Base-by-base conservation (phyloP, 768 basidiomycete genomes). In the Myochromella boudieri region DNA sequence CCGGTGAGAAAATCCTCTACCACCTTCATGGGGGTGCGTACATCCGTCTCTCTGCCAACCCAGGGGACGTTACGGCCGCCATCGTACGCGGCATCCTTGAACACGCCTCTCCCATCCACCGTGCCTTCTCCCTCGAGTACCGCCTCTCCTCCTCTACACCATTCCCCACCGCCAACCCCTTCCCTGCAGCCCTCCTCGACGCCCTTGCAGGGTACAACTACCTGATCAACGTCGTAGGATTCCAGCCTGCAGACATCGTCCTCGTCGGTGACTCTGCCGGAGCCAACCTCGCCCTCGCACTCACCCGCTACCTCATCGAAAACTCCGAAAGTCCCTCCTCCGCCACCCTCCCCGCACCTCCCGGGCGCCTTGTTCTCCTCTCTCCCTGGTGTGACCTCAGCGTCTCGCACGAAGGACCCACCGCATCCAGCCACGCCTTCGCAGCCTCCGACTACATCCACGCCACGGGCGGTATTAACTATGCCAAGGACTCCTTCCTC, bases 211-310 rank as follows among this genome's bases (percentile, higher is more conserved):
- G 84, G 6, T 93, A 91, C 62, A 66, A 75, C 37, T 84, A 91
- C 61, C 81, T 91, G 17, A 71, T 85, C 28, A 68, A 76, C 39
- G 65, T 58, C 7, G 66, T 84, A 21, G 78, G 80, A 0, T 82
- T 87, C 59, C 52, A 69, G 1, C 77, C 87, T 0, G 61, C 68
- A 14, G 67, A 87, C 54, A 83, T 92, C 57, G 71, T 87, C 44
- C 40, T 91, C 17, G 71, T 70, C 15, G 90, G 89, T 2, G 88
- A 92, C 60, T 91, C 85, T 1, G 87, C 89, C 0, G 89, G 90
- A 2, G 90, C 75, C 4, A 86, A 91, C 62, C 77, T 91, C 20
- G 80, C 81, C 1, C 71, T 81, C 26, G 81, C 82, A 0, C 70
- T 87, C 33, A 75, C 70, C 7, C 80, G 82, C 33, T 84, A 84